A percentile compares a stretch with the other conserved stretches of the same genome.
phyloP scores from a whole-genome alignment of 106 monocot species.

The Hemerocallis citrina region DNA sequence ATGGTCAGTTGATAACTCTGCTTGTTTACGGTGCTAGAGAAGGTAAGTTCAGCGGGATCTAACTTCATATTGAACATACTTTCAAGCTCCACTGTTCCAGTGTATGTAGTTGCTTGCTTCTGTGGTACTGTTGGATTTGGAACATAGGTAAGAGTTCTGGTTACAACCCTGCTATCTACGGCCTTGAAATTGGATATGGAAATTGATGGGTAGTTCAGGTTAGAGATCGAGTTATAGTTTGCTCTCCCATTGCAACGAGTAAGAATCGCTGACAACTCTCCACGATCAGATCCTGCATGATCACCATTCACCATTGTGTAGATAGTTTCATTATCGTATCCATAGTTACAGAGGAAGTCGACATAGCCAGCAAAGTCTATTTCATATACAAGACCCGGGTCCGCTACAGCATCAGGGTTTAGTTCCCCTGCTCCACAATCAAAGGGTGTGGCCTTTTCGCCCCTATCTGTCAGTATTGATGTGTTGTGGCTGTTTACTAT shows the following conservation, averaged over 20 bases:
- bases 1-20: slow-evolving; percentile 58
- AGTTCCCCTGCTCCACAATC: slow-evolving; percentile 72
- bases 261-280: too few relatives aligned
- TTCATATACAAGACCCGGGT: slow-evolving; percentile 70
- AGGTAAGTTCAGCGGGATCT: slow-evolving; percentile 47
- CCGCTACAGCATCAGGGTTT: slow-evolving; percentile 32
- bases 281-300: too few relatives aligned
- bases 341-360: slow-evolving; percentile 77
- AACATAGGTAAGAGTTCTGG: slow-evolving; percentile 44
- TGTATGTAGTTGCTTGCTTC: slow-evolving; percentile 38
- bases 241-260: slow-evolving; percentile 48
- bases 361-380: slow-evolving; percentile 34
- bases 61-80: slow-evolving; percentile 51
- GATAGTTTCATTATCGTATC: too few relatives aligned
- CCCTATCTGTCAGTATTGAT: slow-evolving; percentile 29
- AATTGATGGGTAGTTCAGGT: slow-evolving; percentile 83
- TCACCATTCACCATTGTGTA: too few relatives aligned
- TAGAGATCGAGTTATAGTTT: slow-evolving; percentile 49
- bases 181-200: slow-evolving; percentile 24
- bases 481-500: slow-evolving; percentile 30
- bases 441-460: slow-evolving; percentile 49
- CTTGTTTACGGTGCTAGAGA: slow-evolving; percentile 31
- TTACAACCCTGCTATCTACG: slow-evolving; percentile 23
- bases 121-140: too few relatives aligned
- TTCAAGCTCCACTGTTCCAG: slow-evolving; percentile 35